Conservation (phyloP, 345 rosid species). For the Dimocarpus longan region DNA sequence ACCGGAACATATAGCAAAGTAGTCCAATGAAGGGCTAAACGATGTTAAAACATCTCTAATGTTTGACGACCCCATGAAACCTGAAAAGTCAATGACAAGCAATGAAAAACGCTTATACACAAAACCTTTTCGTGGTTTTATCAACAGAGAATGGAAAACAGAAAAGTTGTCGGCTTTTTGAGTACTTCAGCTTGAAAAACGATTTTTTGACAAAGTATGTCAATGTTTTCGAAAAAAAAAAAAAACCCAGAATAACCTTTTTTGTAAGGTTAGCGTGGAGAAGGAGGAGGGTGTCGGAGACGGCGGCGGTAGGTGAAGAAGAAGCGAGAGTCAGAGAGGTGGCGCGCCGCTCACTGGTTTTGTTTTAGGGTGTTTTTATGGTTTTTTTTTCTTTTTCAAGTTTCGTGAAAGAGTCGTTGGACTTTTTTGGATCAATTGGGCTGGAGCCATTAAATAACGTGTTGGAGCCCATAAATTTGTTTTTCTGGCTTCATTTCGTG, state of each 20-base stretch:
- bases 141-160: neutral
- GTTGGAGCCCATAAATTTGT: too few species aligned
- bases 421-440: neutral
- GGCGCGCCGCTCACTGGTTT: constrained; percentile 11
- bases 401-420: neutral
- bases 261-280: neutral
- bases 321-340: neutral
- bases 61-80: constrained; percentile 61
- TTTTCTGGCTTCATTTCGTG: too few species aligned
- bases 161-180: neutral
- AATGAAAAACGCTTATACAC: neutral
- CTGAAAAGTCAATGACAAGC: constrained; percentile 29
- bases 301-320: neutral
- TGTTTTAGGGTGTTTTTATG: constrained; percentile 5
- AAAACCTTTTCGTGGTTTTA: neutral
- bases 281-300: neutral
- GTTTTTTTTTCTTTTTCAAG: neutral
- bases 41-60: constrained; percentile 76
- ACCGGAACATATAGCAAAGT: constrained; percentile 78
- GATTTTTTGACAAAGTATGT: neutral
- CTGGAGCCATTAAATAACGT: too few species aligned
- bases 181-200: neutral
- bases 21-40: constrained; percentile 74
- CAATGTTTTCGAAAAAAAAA: neutral
- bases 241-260: neutral